These are phyloP conservation scores for Coniferiporia sulphurascens DNA, from an alignment of 1,284 basidiomycete genomes.

Conservation along the genomic window DNA sequence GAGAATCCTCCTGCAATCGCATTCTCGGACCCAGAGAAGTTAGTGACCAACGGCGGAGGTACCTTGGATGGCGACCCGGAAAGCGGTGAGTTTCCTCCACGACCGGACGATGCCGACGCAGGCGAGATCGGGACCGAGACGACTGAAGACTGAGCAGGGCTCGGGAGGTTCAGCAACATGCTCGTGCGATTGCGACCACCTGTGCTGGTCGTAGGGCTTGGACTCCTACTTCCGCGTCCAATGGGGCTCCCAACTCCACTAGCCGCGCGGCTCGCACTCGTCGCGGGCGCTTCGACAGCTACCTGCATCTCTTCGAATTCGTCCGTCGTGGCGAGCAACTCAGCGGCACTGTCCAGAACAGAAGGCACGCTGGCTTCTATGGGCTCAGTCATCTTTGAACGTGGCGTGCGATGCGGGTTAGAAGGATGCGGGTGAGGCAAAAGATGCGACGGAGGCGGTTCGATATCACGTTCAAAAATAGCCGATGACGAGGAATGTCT, in stretches of 20 bases:
- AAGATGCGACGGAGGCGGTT: constrained; percentile 45
- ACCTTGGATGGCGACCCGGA: constrained; percentile 4
- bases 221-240: constrained; percentile 40
- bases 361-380: constrained; percentile 70
- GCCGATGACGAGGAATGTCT: constrained; percentile 75
- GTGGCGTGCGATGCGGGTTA: constrained; percentile 67
- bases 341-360: constrained; percentile 69
- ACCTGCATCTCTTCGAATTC: constrained; percentile 51
- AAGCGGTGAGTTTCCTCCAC: constrained; percentile 7
- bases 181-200: constrained; percentile 34
- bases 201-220: constrained; percentile 39
- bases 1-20: constrained; percentile 7
- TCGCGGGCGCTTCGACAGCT: constrained; percentile 14
- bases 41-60: constrained; percentile 10
- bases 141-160: constrained; percentile 16
- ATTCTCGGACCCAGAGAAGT: constrained; percentile 1
- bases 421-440: constrained; percentile 31
- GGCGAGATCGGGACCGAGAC: constrained; percentile 9
- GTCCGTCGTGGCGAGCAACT: constrained; percentile 50
- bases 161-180: constrained; percentile 42
- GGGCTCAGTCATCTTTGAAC: constrained; percentile 63
- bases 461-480: constrained; percentile 80
- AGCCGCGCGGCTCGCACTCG: background rate
- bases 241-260: constrained; percentile 13
- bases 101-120: constrained; percentile 2